Conservation (phyloP, 192 early-diverging fungal species). For the Gaertneriomyces sp. region DNA sequence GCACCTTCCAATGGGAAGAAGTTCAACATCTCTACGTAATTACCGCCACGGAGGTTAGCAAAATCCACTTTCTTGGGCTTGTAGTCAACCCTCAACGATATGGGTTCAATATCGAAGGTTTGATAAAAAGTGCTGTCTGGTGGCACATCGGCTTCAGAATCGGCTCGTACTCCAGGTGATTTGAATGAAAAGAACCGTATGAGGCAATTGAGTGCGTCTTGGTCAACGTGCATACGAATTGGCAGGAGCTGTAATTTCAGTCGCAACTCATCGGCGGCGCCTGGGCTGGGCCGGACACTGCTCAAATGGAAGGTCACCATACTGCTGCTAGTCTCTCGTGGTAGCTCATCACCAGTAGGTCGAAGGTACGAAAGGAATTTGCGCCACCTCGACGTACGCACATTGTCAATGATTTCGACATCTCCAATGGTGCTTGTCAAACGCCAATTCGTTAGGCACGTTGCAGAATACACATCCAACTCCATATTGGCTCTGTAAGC, state of each 20-base stretch:
- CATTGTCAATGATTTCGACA: slow-evolving; percentile 74
- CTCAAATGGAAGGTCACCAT: slow-evolving; percentile 62
- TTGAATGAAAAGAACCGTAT: slow-evolving; percentile 73
- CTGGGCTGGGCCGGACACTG: slow-evolving; percentile 55
- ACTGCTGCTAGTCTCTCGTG: slow-evolving; percentile 58
- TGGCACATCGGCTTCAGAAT: neutral
- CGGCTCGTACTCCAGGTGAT: slow-evolving; percentile 21
- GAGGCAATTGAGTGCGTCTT: slow-evolving; percentile 84
- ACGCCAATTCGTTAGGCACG: slow-evolving; percentile 45
- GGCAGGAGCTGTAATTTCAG: slow-evolving; percentile 70
- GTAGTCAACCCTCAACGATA: slow-evolving; percentile 89
- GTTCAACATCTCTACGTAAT: slow-evolving; percentile 82
- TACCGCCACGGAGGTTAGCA: slow-evolving; percentile 65
- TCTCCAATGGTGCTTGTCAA: slow-evolving; percentile 53
- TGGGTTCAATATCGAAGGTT: slow-evolving; percentile 66
- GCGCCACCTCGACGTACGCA: slow-evolving; percentile 68
- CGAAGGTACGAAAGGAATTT: slow-evolving; percentile 72
- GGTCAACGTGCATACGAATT: slow-evolving; percentile 84
- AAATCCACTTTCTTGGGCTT: slow-evolving; percentile 91
- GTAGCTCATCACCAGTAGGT: slow-evolving; percentile 48
- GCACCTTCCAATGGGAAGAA: slow-evolving; percentile 90
- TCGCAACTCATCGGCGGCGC: slow-evolving; percentile 50
- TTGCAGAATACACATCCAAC: slow-evolving; percentile 49
- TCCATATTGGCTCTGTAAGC: slow-evolving; percentile 50
- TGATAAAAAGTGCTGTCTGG: slow-evolving; percentile 38